Percentiles rank a stretch among this genome's conserved stretches.
These are phyloP conservation scores for Tagetes patula DNA, from an alignment of 129 eudicot species.

Conservation along the genomic window DNA sequence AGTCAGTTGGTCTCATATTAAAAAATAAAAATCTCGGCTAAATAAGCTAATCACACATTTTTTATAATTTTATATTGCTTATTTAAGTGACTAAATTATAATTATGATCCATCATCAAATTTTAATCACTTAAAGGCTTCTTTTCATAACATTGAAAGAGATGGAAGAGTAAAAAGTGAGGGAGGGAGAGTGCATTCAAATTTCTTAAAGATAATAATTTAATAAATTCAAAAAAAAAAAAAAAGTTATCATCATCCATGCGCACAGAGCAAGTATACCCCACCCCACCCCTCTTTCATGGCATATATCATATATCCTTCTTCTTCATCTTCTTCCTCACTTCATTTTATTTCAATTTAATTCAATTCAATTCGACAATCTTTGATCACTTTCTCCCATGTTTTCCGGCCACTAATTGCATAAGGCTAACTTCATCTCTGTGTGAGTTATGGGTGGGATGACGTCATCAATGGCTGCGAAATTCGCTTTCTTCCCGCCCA, in stretches of 20 bases:
- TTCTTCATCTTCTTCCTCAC: slow-evolving; percentile 14
- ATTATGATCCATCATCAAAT: too few relatives aligned
- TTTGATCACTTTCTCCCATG: neutral
- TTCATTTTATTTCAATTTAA: neutral
- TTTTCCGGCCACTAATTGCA: neutral
- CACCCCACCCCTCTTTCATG: slow-evolving; percentile 29
- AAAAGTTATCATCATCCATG: slow-evolving; percentile 37
- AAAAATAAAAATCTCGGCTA: too few relatives aligned
- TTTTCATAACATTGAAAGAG: neutral
- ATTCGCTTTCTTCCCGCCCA: slow-evolving; percentile 93
- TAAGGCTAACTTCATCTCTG: neutral
- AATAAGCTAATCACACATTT: too few relatives aligned
- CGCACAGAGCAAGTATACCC: slow-evolving; percentile 30
- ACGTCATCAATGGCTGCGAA: slow-evolving; percentile 98
- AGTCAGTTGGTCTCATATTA: too few relatives aligned
- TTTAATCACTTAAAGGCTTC: too few relatives aligned
- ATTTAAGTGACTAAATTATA: too few relatives aligned
- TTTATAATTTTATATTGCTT: too few relatives aligned
- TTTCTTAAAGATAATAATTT: neutral
- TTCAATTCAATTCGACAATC: neutral
- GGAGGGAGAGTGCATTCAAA: slow-evolving; percentile 27
- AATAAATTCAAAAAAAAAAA: neutral
- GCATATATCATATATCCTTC: slow-evolving; percentile 19
- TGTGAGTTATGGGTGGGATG: slow-evolving; percentile 73
- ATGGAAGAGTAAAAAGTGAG: slow-evolving; percentile 17